These are phyloP conservation scores for Naematelia aurantialba DNA, from an alignment of 768 basidiomycete genomes.

Conservation along the genomic window DNA sequence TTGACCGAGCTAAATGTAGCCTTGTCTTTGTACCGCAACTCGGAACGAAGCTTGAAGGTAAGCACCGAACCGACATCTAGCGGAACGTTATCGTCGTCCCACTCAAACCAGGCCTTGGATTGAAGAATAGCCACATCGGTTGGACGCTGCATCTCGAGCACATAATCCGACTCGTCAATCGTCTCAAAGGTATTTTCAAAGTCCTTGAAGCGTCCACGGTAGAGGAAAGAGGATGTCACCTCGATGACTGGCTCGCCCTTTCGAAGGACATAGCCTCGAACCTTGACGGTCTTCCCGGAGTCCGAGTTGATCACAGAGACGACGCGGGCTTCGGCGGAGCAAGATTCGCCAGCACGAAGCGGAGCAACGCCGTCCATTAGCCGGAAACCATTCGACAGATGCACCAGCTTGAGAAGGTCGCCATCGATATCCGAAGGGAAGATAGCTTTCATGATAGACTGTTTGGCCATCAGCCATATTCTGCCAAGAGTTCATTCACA, in stretches of 20 bases:
- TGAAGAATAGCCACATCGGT: constrained; percentile 83
- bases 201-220: constrained; percentile 89
- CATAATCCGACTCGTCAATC: constrained; percentile 81
- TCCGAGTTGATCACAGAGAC: constrained; percentile 84
- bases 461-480: not conserved
- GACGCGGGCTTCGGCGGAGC: constrained; percentile 83
- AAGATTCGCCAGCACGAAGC: constrained; percentile 79
- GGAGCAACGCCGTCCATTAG: constrained; percentile 72
- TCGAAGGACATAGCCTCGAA: constrained; percentile 62
- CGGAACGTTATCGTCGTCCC: constrained; percentile 77
- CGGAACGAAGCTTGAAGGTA: constrained; percentile 82
- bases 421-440: constrained; percentile 90
- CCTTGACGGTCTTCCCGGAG: constrained; percentile 79
- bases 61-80: constrained; percentile 75
- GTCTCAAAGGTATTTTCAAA: constrained; percentile 95
- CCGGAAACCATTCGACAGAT: constrained; percentile 94
- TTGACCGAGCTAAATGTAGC: constrained; percentile 72
- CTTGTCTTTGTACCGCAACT: constrained; percentile 87
- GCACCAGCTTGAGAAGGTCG: constrained; percentile 90
- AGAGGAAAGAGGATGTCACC: constrained; percentile 91
- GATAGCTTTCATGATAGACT: constrained; percentile 99
- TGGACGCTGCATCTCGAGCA: constrained; percentile 68
- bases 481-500: constrained; percentile 3
- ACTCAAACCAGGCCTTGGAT: constrained; percentile 97
- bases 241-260: constrained; percentile 79